phyloP scores from a whole-genome alignment of 2,329 filamentous ascomycete genomes.

The Penicillium digitatum region DNA sequence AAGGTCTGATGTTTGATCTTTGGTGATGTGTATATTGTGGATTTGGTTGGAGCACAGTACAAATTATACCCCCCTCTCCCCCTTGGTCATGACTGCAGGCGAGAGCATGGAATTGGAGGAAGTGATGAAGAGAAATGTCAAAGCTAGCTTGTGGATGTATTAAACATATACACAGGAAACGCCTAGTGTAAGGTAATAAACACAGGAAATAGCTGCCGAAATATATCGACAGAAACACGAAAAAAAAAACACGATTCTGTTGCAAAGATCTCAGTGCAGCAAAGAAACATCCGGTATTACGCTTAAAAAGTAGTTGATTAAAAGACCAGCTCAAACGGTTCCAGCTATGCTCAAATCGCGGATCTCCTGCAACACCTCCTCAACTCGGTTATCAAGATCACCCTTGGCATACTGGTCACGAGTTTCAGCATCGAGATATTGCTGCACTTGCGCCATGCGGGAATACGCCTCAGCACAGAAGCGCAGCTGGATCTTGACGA shows the following conservation, averaged over 20 bases:
- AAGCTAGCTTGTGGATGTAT: constrained; percentile 12
- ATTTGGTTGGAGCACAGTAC: neutral
- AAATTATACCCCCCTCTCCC: neutral
- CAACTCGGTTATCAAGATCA: constrained; percentile 83
- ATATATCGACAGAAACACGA: neutral
- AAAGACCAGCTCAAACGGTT: constrained; percentile 50
- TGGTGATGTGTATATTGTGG: neutral
- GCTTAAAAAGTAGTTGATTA: constrained; percentile 2
- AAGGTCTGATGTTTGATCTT: neutral
- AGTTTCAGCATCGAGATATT: constrained; percentile 93
- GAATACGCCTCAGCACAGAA: constrained; percentile 98
- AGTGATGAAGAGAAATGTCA: constrained; percentile 1
- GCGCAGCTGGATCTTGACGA: constrained; percentile 96
- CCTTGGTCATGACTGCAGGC: neutral
- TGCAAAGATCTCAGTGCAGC: neutral
- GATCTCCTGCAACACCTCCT: constrained; percentile 96
- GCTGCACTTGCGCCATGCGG: constrained; percentile 97
- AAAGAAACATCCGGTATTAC: constrained; percentile 15
- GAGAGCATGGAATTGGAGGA: neutral
- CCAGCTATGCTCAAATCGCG: constrained; percentile 88
- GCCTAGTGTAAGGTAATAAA: constrained; percentile 3
- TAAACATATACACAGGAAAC: constrained; percentile 8
- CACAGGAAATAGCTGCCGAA: neutral
- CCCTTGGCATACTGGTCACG: constrained; percentile 94
- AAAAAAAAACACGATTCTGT: constrained; percentile 4